Evolutionary conservation across 164 flowering plant genomes (phyloP).

Genomic region (Saururus chinensis): DNA sequence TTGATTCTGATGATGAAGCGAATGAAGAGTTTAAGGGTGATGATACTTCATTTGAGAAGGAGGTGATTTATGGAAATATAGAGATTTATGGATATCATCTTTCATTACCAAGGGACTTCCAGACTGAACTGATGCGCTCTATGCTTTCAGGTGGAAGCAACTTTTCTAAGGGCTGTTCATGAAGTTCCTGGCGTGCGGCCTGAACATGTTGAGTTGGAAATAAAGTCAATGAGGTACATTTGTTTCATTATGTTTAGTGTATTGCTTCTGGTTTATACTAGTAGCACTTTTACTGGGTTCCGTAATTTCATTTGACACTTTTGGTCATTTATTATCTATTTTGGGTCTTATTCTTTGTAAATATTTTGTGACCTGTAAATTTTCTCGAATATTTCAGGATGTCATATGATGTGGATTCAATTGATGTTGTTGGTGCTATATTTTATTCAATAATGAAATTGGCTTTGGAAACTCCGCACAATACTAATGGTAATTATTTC

Average conservation of each 20-base stretch:
- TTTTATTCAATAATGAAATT: constrained; percentile 76
- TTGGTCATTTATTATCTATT: not conserved
- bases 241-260: not conserved
- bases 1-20: constrained; percentile 45
- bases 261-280: not conserved
- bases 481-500: constrained; percentile 32
- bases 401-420: constrained; percentile 60
- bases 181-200: constrained; percentile 49
- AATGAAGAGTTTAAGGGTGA: constrained; percentile 42
- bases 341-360: not conserved
- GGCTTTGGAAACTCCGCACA: constrained; percentile 50
- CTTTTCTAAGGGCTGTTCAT: constrained; percentile 75
- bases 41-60: constrained; percentile 60
- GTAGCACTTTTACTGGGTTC: too few relatives aligned
- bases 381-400: constrained; percentile 30
- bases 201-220: constrained; percentile 62
- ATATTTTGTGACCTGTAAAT: not conserved
- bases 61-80: constrained; percentile 30
- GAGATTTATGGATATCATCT: not conserved
- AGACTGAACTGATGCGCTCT: too few relatives aligned
- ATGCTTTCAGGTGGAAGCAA: constrained; percentile 78
- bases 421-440: constrained; percentile 81
- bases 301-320: not conserved
- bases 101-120: not conserved
- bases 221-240: constrained; percentile 73